Evolutionary conservation across 495 filamentous ascomycete genomes (phyloP), one percentile per base, ranked within the genome.

Genomic region (Diplogelasinospora grovesii): DNA sequence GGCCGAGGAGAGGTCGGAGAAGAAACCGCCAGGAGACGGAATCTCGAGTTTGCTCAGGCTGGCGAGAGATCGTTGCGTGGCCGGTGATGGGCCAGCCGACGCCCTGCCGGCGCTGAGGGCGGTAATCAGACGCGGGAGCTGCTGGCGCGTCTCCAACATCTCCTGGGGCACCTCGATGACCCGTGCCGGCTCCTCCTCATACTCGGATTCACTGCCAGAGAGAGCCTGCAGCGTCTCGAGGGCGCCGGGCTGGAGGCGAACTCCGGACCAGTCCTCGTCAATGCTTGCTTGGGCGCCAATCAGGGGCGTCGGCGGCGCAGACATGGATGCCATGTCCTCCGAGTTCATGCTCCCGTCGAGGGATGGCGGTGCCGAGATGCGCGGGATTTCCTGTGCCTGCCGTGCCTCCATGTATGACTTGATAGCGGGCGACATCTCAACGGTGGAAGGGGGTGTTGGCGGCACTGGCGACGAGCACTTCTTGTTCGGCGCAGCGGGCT

Each of bases 11-110:
- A 96, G 71, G 0, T 84, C 86, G 14, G 86, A 82, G 59, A 96
- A 96, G 69, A 96, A 95, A 0, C 85, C 86, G 19, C 86, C 85
- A 0, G 89, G 89, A 1, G 89, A 94, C 3, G 89, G 89, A 34
- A 96, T 87, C 36, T 86, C 79, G 40, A 95, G 66, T 59, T 73
- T 69, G 44, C 79, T 82, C 41, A 89, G 71, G 39, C 75, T 66
- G 27, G 61, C 62, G 19, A 66, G 64, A 31, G 65, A 73, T 32
- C 69, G 65, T n/a, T 64, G 64, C n/a, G 41, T 43, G 45, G 66
- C 57, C 0, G 60, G 41, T 8, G 64, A 63, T 14, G 53, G 55
- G n/a, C n/a, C n/a, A n/a, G n/a, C n/a, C n/a, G n/a, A n/a, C 13
- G 51, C 45, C 21, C 54, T 40, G n/a, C n/a, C n/a, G n/a, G n/a